phyloP scores from a whole-genome alignment of 192 early-diverging fungal species.

The Backusella liffmaniae region DNA sequence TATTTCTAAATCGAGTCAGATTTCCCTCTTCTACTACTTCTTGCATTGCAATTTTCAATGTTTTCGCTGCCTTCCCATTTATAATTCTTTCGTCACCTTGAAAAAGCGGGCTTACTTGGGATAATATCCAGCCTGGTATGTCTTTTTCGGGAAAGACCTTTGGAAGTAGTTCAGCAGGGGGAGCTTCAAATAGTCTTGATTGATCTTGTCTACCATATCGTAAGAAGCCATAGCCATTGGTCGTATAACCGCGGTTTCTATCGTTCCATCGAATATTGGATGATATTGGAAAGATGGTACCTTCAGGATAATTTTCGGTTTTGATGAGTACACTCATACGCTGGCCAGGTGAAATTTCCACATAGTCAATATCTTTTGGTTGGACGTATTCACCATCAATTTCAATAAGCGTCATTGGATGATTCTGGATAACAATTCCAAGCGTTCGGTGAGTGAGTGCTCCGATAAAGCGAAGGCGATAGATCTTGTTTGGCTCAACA shows the following conservation, averaged over 20 bases:
- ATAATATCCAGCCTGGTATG: background rate
- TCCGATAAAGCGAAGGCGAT: slow-evolving; percentile 41
- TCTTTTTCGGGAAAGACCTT: background rate
- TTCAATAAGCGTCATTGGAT: slow-evolving; percentile 47
- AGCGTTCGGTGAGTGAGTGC: slow-evolving; percentile 37
- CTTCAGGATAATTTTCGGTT: slow-evolving; percentile 18
- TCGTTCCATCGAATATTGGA: background rate
- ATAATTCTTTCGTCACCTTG: background rate
- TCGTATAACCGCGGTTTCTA: background rate
- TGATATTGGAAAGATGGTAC: background rate
- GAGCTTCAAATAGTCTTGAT: background rate
- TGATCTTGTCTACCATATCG: background rate
- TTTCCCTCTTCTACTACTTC: background rate
- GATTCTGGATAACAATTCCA: slow-evolving; percentile 39
- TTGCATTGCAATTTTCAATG: background rate
- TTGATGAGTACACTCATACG: slow-evolving; percentile 44
- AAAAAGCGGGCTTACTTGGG: background rate
- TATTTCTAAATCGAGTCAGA: background rate
- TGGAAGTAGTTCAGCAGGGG: background rate
- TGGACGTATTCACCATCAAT: slow-evolving; percentile 45
- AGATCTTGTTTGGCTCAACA: slow-evolving; percentile 28
- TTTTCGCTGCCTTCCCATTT: background rate
- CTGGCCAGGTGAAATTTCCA: slow-evolving; percentile 41
- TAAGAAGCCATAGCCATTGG: background rate
- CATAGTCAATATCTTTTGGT: slow-evolving; percentile 36